Percentiles rank a stretch among this genome's conserved stretches.
These are phyloP conservation scores for Reutealis trisperma DNA, from an alignment of 345 rosid genomes.

Conservation along the genomic window DNA sequence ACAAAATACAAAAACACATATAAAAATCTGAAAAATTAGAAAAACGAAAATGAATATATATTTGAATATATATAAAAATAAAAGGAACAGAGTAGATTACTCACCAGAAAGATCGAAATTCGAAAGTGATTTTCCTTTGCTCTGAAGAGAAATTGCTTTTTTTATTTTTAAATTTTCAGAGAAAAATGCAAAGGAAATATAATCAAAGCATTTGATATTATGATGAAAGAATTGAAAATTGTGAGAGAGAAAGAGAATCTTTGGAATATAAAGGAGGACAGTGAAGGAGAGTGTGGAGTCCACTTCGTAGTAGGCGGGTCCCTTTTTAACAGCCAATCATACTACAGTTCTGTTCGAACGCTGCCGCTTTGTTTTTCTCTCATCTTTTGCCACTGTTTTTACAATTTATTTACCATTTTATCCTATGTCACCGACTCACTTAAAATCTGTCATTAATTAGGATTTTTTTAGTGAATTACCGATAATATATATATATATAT, in stretches of 20 bases:
- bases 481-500: no score
- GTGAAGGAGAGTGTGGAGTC: constrained; percentile 2
- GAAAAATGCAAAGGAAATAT: constrained; percentile 2
- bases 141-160: neutral
- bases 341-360: neutral
- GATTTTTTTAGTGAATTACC: no score
- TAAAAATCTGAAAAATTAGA: neutral
- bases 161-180: neutral
- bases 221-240: constrained; percentile 17
- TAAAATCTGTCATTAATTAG: no score
- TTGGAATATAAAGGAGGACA: constrained; percentile 32
- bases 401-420: no score
- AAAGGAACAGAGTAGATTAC: neutral
- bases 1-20: neutral
- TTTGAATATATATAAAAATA: neutral
- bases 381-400: no score
- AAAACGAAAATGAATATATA: no score
- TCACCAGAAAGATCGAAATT: neutral
- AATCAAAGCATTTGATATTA: neutral
- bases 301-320: constrained; percentile 1
- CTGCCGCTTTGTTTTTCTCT: constrained; percentile 4
- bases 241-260: constrained; percentile 20
- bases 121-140: neutral
- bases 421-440: no score
- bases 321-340: constrained; percentile 28